Conservation (phyloP, 169 alveolate genomes). For the Plasmodium vinckei region DNA sequence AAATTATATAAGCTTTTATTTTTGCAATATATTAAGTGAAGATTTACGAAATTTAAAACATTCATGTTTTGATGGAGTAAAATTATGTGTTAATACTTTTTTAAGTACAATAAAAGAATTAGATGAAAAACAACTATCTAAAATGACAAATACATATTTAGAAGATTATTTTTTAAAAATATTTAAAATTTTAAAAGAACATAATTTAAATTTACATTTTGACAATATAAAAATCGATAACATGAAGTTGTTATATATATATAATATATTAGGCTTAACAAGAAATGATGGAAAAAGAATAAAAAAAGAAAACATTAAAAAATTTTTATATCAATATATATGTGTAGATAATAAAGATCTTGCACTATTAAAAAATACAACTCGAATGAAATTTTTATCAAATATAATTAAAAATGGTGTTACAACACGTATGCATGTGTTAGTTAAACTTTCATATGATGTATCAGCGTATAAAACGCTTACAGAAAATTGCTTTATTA, state of each 20-base stretch:
- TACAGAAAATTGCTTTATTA: slow-evolving; percentile 40
- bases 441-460: slow-evolving; percentile 46
- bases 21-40: slow-evolving; percentile 71
- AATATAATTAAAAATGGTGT: slow-evolving; percentile 74
- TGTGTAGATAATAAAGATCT: slow-evolving; percentile 69
- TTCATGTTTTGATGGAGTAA: slow-evolving; percentile 69
- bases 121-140: slow-evolving; percentile 60
- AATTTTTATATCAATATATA: slow-evolving; percentile 73
- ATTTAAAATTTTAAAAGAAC: slow-evolving; percentile 56
- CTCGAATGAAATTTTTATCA: slow-evolving; percentile 63
- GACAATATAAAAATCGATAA: slow-evolving; percentile 57
- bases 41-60: slow-evolving; percentile 57
- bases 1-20: slow-evolving; percentile 63
- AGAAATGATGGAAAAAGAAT: slow-evolving; percentile 69
- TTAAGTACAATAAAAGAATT: slow-evolving; percentile 52
- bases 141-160: slow-evolving; percentile 73
- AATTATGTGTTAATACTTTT: slow-evolving; percentile 58
- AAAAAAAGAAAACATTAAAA: slow-evolving; percentile 72
- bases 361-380: slow-evolving; percentile 33
- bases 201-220: slow-evolving; percentile 61
- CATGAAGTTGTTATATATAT: slow-evolving; percentile 34
- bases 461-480: slow-evolving; percentile 19
- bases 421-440: slow-evolving; percentile 68
- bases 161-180: slow-evolving; percentile 72
- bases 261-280: slow-evolving; percentile 67